Base-by-base conservation (phyloP, 2,329 filamentous ascomycete species). In the Lachnellula cervina region DNA sequence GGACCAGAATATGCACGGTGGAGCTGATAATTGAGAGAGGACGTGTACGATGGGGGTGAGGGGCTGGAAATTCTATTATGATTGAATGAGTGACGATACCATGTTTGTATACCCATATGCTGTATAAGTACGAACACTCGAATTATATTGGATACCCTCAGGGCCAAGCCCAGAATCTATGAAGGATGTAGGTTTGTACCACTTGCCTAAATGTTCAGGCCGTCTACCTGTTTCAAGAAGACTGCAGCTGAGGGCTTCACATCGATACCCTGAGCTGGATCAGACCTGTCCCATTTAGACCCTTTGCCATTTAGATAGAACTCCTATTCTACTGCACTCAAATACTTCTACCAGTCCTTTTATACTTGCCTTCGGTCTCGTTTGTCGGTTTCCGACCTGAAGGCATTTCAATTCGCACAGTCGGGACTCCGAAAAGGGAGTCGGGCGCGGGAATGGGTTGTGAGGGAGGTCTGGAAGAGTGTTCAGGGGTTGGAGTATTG, bases 381-480 rank as follows among this genome's bases (percentile, higher is more conserved):
- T 70, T 73, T 91, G 45, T 87, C 87, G 28, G 28, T 1, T 84
- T 90, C 42, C 84, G 86, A 62, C 84, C 87, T 4, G 87, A 86
- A 37, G 86, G 85, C 0, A 8, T 7, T 8, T 7, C 25, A 9
- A 9, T 9, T 32, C 28, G 7, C 28, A 28, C 75, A 83, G 19
- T 81, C 80, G 2, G 68, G 73, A 2, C 78, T 70, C 0, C 87
- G 90, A 66, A 84, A 82, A 2, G 87, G 78, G 6, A 77, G 84
- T 16, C 75, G 89, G 65, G 76, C 79, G 8, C 88, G 91, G 64
- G 86, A 90, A 62, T 76, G 88, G 56, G 80, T 85, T 0, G 85
- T 89, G 2, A 76, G 87, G 44, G 87, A 89, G 64, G 84, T 88
- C 1, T 91, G 88, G 88, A 80, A 79, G 61, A 77, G 88, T 35